These are phyloP conservation scores for Rugonectria rugulosa DNA, from an alignment of 2,329 filamentous ascomycete species.

Conservation along the genomic window DNA sequence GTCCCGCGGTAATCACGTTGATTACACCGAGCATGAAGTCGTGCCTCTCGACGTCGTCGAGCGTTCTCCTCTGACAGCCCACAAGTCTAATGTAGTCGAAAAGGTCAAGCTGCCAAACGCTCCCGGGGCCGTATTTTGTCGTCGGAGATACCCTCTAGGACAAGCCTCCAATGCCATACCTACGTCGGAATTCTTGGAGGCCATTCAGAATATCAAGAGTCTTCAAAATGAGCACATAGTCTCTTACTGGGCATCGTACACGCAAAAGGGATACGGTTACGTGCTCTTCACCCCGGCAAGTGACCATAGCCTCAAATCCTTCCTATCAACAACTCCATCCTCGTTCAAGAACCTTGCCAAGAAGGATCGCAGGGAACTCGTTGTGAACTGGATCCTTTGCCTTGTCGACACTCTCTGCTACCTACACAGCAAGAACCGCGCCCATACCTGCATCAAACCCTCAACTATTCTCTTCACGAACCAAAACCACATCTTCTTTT, in stretches of 20 bases:
- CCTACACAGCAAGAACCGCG: slow-evolving; percentile 69
- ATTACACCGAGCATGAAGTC: slow-evolving; percentile 72
- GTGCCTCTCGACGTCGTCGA: slow-evolving; percentile 74
- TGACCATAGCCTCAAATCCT: slow-evolving; percentile 72
- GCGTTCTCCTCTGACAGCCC: slow-evolving; percentile 55
- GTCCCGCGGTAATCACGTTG: slow-evolving; percentile 65
- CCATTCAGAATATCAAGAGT: slow-evolving; percentile 64
- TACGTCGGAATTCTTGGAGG: slow-evolving; percentile 64
- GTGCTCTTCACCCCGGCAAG: slow-evolving; percentile 71
- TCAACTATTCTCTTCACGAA: slow-evolving; percentile 73
- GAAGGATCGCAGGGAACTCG: slow-evolving; percentile 62
- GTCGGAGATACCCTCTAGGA: slow-evolving; percentile 65
- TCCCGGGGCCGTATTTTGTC: slow-evolving; percentile 63
- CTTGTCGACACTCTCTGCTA: slow-evolving; percentile 73
- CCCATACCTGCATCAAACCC: slow-evolving; percentile 74
- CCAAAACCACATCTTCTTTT: slow-evolving; percentile 71
- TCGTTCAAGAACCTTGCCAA: slow-evolving; percentile 70
- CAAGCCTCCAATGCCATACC: slow-evolving; percentile 51
- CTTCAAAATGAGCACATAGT: slow-evolving; percentile 73
- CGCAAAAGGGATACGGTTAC: slow-evolving; percentile 68
- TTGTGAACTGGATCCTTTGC: slow-evolving; percentile 80
- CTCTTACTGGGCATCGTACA: slow-evolving; percentile 76
- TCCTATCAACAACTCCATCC: slow-evolving; percentile 69
- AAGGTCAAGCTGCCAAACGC: slow-evolving; percentile 69
- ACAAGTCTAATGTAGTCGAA: slow-evolving; percentile 54